These are phyloP conservation scores for Penicillium samsonianum DNA, from an alignment of 495 filamentous ascomycete genomes.

Conservation along the genomic window DNA sequence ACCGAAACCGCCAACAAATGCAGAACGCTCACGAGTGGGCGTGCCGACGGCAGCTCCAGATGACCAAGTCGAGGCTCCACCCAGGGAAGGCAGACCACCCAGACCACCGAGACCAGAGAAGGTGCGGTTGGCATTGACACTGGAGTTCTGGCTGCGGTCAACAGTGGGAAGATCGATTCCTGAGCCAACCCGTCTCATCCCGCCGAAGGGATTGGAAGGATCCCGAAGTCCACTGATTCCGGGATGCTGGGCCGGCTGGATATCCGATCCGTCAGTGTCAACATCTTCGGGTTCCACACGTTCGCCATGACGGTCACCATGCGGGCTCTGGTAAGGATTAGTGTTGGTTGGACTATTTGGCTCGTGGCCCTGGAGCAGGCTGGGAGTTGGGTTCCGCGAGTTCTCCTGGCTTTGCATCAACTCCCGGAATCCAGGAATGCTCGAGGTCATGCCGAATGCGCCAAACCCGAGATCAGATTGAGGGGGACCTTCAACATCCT, in stretches of 20 bases:
- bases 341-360: constrained; percentile 91
- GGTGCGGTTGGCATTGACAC: constrained; percentile 66
- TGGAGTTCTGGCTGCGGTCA: constrained; percentile 89
- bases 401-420: constrained; percentile 59
- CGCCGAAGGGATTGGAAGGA: constrained; percentile 50
- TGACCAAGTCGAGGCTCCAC: constrained; percentile 64
- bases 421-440: constrained; percentile 67
- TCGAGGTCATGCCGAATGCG: constrained; percentile 78
- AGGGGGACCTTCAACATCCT: constrained; percentile 67
- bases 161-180: constrained; percentile 65
- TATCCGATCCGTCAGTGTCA: constrained; percentile 60
- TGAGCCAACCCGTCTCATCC: constrained; percentile 49
- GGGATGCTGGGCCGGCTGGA: constrained; percentile 56
- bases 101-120: constrained; percentile 68
- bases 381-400: constrained; percentile 58
- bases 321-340: constrained; percentile 95
- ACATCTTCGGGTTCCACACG: constrained; percentile 60
- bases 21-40: constrained; percentile 72
- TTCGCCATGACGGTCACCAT: constrained; percentile 60
- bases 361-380: constrained; percentile 58
- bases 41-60: constrained; percentile 62
- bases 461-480: constrained; percentile 54
- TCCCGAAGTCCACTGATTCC: constrained; percentile 57
- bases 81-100: constrained; percentile 58
- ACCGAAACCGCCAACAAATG: constrained; percentile 67